Percentiles rank a stretch among this genome's conserved stretches.
phyloP scores from a whole-genome alignment of 2,329 filamentous ascomycete genomes.

The Stachybotrys elegans region DNA sequence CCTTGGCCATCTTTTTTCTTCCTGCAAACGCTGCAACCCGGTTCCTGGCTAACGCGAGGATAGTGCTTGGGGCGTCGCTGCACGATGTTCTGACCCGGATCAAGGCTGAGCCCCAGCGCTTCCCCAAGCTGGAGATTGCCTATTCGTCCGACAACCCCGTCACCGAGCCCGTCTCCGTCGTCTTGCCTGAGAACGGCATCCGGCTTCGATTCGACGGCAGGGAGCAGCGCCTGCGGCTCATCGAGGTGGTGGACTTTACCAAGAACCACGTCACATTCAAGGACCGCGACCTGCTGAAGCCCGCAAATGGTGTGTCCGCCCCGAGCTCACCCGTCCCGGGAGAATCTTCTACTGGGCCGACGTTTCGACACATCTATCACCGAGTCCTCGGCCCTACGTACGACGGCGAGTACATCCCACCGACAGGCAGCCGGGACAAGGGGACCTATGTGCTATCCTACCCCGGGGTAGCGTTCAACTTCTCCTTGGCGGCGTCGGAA shows the following conservation, averaged over 20 bases:
- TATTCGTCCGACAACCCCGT: constrained; percentile 76
- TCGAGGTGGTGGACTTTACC: constrained; percentile 87
- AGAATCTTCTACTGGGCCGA: constrained; percentile 52
- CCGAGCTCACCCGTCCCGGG: constrained; percentile 26
- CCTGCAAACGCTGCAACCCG: background rate
- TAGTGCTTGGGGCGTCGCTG: constrained; percentile 84
- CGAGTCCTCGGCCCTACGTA: constrained; percentile 91
- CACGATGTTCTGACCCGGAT: constrained; percentile 84
- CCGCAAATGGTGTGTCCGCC: constrained; percentile 33
- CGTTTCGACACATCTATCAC: constrained; percentile 87
- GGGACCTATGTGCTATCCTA: constrained; percentile 91
- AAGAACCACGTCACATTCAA: constrained; percentile 81
- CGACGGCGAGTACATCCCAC: constrained; percentile 82
- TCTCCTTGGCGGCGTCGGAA: constrained; percentile 67
- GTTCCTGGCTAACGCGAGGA: constrained; percentile 4
- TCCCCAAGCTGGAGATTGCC: constrained; percentile 75
- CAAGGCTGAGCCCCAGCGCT: constrained; percentile 79
- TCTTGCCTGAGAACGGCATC: constrained; percentile 78
- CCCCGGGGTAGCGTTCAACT: constrained; percentile 89
- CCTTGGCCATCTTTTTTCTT: no score
- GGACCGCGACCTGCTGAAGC: constrained; percentile 71
- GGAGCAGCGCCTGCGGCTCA: constrained; percentile 83
- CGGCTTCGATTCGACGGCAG: constrained; percentile 89
- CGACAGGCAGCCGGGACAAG: constrained; percentile 45
- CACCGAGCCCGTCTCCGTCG: constrained; percentile 66